Evolutionary conservation across 225 moss, liverwort and hornwort genomes (phyloP), one percentile per base, ranked within the genome.

Genomic region (Thuidium tamariscinum): DNA sequence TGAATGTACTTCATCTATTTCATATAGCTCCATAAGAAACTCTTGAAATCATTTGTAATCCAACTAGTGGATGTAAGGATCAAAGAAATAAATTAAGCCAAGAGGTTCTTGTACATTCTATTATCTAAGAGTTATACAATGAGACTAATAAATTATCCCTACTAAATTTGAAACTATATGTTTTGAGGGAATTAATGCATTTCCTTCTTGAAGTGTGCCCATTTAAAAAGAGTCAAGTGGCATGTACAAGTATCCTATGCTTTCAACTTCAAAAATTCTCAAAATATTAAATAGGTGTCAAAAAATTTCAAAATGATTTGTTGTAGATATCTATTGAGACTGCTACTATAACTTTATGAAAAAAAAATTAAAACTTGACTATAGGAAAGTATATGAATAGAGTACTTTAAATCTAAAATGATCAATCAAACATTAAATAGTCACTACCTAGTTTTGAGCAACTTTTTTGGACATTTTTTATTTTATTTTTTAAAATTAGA

Each of bases 1-100:
- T 69, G 15, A 71, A 42, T 44, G 6, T 44, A 16, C 27, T 16
- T 26, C 26, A 42, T 26, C 10, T 59, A 5, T 59, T 59, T n/a
- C 44, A 5, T 16, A 0, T 46, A 18, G 6, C 10, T 46, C 2
- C 0, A 0, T 2, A 46, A 72, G 18, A 72, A 46, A 29, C 16
- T 46, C 17, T 46, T 72, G 5, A 18, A 46, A 29, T 30, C 30
- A 72, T 30, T 27, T 4, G 0, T 17, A 46, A 72, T 46, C 3
- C 2, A 30, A 17, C 0, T 1, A 44, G 3, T 70, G 1, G 16
- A 42, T 1, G 48, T 0, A 10, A 5, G 6, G 30, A 3, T 70
- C 16, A 42, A 37, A 2, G 4, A 26, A 26, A 9, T 70, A 16
- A 42, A 42, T 27, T 27, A 5, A 42, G 5, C 27, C 9, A 42